A percentile compares a stretch with the other conserved stretches of the same genome.
phyloP scores from a whole-genome alignment of 2,329 filamentous ascomycete species.

The Coleophoma eucalyptorum region DNA sequence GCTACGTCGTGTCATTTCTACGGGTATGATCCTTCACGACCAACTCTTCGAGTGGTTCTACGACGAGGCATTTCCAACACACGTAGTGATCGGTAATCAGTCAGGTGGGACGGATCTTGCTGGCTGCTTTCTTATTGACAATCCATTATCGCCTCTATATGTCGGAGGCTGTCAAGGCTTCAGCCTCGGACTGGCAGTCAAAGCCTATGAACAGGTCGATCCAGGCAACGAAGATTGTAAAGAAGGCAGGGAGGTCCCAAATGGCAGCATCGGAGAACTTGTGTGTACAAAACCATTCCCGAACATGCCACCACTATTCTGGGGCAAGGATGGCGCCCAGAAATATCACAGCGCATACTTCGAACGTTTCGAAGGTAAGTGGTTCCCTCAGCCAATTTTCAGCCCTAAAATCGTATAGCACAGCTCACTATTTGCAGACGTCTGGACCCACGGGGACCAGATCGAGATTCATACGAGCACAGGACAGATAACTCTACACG shows the following conservation, averaged over 20 bases:
- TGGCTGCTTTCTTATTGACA: constrained; percentile 58
- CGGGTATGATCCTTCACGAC: constrained; percentile 78
- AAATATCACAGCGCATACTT: constrained; percentile 57
- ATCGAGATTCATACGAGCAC: constrained; percentile 67
- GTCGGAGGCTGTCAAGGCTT: constrained; percentile 52
- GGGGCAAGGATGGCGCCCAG: constrained; percentile 41
- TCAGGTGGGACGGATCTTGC: constrained; percentile 76
- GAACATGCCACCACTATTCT: constrained; percentile 67
- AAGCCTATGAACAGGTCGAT: constrained; percentile 54
- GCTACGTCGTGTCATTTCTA: constrained; percentile 61
- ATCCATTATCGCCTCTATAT: constrained; percentile 65
- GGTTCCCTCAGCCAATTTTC: too few relatives aligned
- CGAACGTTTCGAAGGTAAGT: constrained; percentile 54
- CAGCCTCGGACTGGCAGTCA: constrained; percentile 47
- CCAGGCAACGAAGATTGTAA: too few relatives aligned
- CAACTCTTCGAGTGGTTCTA: constrained; percentile 78
- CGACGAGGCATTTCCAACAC: constrained; percentile 58
- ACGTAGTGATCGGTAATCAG: constrained; percentile 68
- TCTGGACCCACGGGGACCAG: constrained; percentile 84
- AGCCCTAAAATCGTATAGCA: too few relatives aligned
- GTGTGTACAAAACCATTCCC: constrained; percentile 70
- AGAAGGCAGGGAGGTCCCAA: constrained; percentile 35
- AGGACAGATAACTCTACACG: constrained; percentile 61
- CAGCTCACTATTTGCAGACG: too few relatives aligned
- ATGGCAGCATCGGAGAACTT: constrained; percentile 70